Conservation (phyloP, 371 early-diverging fungal genomes). For the Capillidium rhysosporum region DNA sequence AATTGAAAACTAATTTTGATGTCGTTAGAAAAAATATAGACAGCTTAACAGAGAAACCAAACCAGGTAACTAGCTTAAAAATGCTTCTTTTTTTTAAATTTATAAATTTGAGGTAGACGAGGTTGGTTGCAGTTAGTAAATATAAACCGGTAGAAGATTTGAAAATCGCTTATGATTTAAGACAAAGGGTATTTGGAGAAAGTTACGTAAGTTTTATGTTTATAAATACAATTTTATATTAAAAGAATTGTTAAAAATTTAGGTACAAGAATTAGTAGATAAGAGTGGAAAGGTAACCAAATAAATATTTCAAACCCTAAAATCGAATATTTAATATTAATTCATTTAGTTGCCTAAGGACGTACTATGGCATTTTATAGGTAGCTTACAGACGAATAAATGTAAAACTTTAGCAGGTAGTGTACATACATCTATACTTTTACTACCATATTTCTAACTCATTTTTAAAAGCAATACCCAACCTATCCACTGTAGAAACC, state of each 20-base stretch:
- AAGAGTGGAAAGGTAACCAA: conserved; percentile 48
- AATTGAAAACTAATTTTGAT: too few species aligned
- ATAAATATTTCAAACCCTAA: neutral
- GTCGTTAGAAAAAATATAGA: too few species aligned
- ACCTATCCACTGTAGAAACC: conserved; percentile 78
- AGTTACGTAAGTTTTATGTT: conserved; percentile 49
- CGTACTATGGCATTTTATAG: conserved; percentile 94
- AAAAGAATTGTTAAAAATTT: neutral
- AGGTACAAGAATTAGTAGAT: conserved; percentile 84
- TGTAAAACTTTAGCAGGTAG: conserved; percentile 58
- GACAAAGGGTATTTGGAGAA: conserved; percentile 90
- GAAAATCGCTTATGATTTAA: conserved; percentile 43
- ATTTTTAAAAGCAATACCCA: conserved; percentile 43
- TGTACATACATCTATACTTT: neutral
- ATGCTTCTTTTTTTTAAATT: too few species aligned
- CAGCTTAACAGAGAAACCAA: too few species aligned
- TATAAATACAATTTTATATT: neutral
- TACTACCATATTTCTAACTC: neutral
- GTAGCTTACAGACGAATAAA: conserved; percentile 86
- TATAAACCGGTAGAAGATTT: conserved; percentile 69
- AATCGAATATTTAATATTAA: neutral
- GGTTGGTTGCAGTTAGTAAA: conserved; percentile 86
- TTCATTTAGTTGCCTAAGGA: conserved; percentile 31
- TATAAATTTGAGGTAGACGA: conserved; percentile 12
- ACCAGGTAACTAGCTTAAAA: too few species aligned